Percentiles rank a stretch among this genome's conserved stretches.
Conservation (phyloP, 2,329 filamentous ascomycete species). For the Fusarium nanum region DNA sequence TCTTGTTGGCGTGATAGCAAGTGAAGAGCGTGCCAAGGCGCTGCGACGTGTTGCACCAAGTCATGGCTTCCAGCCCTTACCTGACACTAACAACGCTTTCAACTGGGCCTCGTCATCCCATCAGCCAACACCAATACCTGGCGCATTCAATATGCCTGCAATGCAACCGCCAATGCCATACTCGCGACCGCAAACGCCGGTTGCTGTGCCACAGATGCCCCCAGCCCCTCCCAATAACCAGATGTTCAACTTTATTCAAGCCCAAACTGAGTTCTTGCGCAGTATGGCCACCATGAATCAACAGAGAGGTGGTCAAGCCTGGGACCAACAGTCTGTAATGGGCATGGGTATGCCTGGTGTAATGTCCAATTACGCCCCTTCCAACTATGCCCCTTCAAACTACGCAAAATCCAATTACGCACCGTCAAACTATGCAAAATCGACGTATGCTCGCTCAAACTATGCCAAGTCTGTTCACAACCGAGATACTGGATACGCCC, state of each 20-base stretch:
- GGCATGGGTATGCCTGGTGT: not conserved
- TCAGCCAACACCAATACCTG: not conserved
- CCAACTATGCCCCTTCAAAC: constrained; percentile 3
- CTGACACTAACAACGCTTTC: constrained; percentile 22
- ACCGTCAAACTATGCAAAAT: not conserved
- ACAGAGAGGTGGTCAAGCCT: not conserved
- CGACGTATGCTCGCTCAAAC: constrained; percentile 15
- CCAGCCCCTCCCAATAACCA: not conserved
- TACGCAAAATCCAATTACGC: not conserved
- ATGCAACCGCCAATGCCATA: not conserved
- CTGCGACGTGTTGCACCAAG: constrained; percentile 20
- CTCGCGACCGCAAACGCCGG: constrained; percentile 16
- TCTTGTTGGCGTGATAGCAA: constrained; percentile 30
- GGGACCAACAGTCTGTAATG: constrained; percentile 6
- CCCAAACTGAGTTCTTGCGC: constrained; percentile 22
- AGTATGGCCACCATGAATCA: constrained; percentile 17
- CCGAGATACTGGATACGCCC: constrained; percentile 2
- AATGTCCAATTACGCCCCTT: not conserved
- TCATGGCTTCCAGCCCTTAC: constrained; percentile 26
- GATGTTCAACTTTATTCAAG: constrained; percentile 24
- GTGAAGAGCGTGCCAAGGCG: constrained; percentile 27
- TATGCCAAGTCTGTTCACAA: constrained; percentile 19
- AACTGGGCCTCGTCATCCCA: not conserved
- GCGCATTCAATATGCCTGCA: not conserved
- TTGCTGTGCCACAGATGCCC: constrained; percentile 2